Percentiles rank a stretch among this genome's conserved stretches.
Conservation (phyloP, 2,329 filamentous ascomycete species). For the Peltaster fructicola region DNA sequence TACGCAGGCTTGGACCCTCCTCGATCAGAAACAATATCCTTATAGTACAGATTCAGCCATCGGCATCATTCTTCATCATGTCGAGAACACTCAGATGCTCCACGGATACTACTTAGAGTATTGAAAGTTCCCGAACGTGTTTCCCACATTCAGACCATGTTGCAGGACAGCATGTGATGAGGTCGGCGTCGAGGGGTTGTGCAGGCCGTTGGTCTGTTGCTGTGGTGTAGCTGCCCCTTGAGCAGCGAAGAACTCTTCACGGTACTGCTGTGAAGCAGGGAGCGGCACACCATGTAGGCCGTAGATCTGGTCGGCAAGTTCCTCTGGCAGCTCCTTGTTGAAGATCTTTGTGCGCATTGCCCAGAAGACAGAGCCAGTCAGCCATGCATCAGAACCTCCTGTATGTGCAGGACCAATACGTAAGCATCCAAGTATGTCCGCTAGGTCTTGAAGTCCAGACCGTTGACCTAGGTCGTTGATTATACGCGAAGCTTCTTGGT, state of each 20-base stretch:
- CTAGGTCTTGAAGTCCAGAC: slow-evolving; percentile 81
- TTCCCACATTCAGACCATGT: no score
- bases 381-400: slow-evolving; percentile 79
- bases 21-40: no score
- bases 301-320: slow-evolving; percentile 82
- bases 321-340: slow-evolving; percentile 59
- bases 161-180: slow-evolving; percentile 34
- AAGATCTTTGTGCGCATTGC: slow-evolving; percentile 80
- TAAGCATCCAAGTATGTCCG: slow-evolving; percentile 81
- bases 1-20: no score
- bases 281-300: slow-evolving; percentile 51
- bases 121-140: no score
- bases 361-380: slow-evolving; percentile 92
- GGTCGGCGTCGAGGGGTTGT: slow-evolving; percentile 50
- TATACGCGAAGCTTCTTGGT: slow-evolving; percentile 51
- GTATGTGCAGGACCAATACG: slow-evolving; percentile 77
- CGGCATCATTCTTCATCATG: no score
- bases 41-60: no score
- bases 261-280: slow-evolving; percentile 36
- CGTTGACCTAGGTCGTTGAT: slow-evolving; percentile 77
- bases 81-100: no score
- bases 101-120: no score
- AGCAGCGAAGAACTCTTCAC: slow-evolving; percentile 26
- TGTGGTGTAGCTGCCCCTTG: slow-evolving; percentile 23
- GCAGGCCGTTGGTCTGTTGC: slow-evolving; percentile 11